A percentile compares a stretch with the other conserved stretches of the same genome.
Conservation (phyloP, 1,284 basidiomycete species). For the Inonotus hispidus region DNA sequence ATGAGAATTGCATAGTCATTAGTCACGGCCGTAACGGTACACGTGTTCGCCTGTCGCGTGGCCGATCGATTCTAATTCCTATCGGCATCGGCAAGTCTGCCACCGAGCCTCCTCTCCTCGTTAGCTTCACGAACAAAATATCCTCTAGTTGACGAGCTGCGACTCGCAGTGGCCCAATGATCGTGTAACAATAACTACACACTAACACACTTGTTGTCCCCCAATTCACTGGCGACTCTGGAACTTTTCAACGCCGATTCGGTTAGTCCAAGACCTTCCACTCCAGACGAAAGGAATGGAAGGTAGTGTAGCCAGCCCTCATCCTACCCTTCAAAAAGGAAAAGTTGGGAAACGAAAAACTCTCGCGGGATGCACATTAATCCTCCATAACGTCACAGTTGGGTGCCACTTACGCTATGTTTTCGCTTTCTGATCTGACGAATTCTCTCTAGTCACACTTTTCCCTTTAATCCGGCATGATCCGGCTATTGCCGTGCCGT, state of each 20-base stretch:
- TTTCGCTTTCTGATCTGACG: too few relatives aligned
- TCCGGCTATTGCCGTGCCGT: background rate
- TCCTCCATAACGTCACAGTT: background rate
- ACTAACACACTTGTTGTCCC: too few relatives aligned
- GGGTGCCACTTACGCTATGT: background rate
- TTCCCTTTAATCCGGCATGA: too few relatives aligned
- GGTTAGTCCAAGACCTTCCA: background rate
- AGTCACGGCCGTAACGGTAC: background rate
- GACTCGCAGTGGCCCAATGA: too few relatives aligned
- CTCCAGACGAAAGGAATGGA: background rate
- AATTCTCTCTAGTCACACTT: too few relatives aligned
- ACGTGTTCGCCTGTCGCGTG: slow-evolving; percentile 10
- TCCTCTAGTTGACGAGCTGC: too few relatives aligned
- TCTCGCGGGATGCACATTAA: background rate
- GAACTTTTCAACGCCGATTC: background rate
- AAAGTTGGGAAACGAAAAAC: too few relatives aligned
- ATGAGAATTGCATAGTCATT: background rate
- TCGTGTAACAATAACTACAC: too few relatives aligned
- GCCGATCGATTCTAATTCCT: background rate
- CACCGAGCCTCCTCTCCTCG: too few relatives aligned
- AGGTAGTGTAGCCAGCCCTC: background rate
- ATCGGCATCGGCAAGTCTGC: too few relatives aligned
- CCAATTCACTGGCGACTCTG: too few relatives aligned
- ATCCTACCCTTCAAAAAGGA: background rate
- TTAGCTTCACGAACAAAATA: too few relatives aligned